Evolutionary conservation across 306 rosid species (phyloP), one percentile per base, ranked within the genome.

Genomic region (Prunus padus): DNA sequence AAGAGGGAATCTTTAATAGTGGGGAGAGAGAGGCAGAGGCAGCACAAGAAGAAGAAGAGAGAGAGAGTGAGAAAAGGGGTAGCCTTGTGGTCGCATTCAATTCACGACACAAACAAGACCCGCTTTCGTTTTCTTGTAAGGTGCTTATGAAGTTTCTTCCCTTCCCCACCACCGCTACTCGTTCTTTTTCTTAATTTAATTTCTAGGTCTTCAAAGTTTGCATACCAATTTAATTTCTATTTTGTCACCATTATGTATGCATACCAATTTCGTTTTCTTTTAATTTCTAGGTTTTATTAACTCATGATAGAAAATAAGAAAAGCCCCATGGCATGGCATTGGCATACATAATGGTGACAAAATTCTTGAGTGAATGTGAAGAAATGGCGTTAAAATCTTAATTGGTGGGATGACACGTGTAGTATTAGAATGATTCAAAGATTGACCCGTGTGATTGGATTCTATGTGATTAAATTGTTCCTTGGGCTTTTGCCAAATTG

Each of bases 131-230:
- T 84, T 84, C 87, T 77, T 73, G 77, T 76, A 82, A 69, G 84
- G 82, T 81, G 88, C 81, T 65, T 54, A 71, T 11, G 87, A 92
- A 89, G 65, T 69, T 88, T 86, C 91, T 74, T 31, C 74, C 89
- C 70, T 30, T 77, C 75, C 30, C 22, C 56, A 51, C 57, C 50
- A 54, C 64, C 50, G 47, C 65, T 49, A 3, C 65, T 3, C 37
- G 30, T 42, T 63, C 37, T 65, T 76, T 70, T 30, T 60, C 8
- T 26, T 73, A 2, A 18, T 64, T 22, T 46, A 44, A n/a, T 26
- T 75, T 18, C 50, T 51, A 33, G 51, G 50, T 56, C 52, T 25
- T 23, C 7, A 37, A 20, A 3, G 2, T 42, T 72, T n/a, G n/a
- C n/a, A n/a, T n/a, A n/a, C n/a, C n/a, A n/a, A n/a, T n/a, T n/a